Percentiles rank a stretch among this genome's conserved stretches.
phyloP scores from a whole-genome alignment of 2,329 filamentous ascomycete species.

The Lomentospora prolificans region DNA sequence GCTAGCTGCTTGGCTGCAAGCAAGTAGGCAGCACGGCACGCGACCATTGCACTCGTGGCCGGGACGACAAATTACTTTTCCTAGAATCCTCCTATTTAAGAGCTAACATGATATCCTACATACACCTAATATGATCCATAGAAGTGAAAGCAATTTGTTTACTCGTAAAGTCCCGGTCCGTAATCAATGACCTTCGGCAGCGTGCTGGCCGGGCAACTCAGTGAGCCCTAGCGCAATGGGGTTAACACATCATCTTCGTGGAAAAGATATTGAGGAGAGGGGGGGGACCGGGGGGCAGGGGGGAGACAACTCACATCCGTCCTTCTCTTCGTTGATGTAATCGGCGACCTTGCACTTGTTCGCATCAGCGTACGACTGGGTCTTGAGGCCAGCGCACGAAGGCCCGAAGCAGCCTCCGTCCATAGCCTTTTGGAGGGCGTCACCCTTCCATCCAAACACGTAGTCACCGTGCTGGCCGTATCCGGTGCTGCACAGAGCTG shows the following conservation, averaged over 20 bases:
- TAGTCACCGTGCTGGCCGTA: slow-evolving; percentile 26
- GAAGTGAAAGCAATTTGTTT: too few species aligned
- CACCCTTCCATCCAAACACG: slow-evolving; percentile 32
- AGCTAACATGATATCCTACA: too few species aligned
- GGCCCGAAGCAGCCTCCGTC: slow-evolving; percentile 13
- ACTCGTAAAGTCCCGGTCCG: too few species aligned
- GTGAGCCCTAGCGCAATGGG: not conserved
- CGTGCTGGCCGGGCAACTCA: not conserved
- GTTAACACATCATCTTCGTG: too few species aligned
- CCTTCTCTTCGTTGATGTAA: slow-evolving; percentile 20
- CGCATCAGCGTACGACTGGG: slow-evolving; percentile 20
- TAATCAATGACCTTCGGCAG: not conserved
- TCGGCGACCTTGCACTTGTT: slow-evolving; percentile 22
- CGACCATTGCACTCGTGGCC: too few species aligned
- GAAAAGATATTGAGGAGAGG: not conserved
- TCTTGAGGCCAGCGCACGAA: slow-evolving; percentile 19
- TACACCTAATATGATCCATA: too few species aligned
- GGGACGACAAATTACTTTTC: too few species aligned
- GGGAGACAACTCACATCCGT: slow-evolving; percentile 20
- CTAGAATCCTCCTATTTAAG: too few species aligned
- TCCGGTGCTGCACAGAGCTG: slow-evolving; percentile 17
- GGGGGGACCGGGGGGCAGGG: not conserved
- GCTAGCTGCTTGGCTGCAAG: too few species aligned
- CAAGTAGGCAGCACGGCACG: too few species aligned
- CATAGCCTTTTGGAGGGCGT: slow-evolving; percentile 22